Conservation (phyloP, 768 basidiomycete genomes). For the Tremella mesenterica region DNA sequence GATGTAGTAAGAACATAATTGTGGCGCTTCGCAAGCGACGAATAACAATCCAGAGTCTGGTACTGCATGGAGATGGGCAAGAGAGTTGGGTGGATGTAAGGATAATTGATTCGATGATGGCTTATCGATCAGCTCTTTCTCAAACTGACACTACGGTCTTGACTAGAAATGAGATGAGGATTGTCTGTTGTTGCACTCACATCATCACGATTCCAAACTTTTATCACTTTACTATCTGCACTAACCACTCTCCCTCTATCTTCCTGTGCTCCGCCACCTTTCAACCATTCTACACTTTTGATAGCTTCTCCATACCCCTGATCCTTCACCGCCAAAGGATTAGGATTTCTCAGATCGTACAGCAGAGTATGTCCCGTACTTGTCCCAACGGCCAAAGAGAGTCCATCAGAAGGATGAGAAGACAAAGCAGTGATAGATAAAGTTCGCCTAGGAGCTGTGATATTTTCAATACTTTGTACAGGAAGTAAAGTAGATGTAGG, state of each 20-base stretch:
- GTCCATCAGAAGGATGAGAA: conserved; percentile 68
- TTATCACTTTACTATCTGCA: conserved; percentile 93
- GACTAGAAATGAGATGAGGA: background rate
- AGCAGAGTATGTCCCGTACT: conserved; percentile 88
- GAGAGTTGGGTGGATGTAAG: conserved; percentile 77
- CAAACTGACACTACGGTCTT: no score
- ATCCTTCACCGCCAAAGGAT: conserved; percentile 80
- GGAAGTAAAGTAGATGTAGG: conserved; percentile 37
- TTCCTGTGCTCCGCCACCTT: conserved; percentile 62
- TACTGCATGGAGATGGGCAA: conserved; percentile 84
- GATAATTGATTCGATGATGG: conserved; percentile 80
- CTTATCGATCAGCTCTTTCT: conserved; percentile 45
- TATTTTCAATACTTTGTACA: conserved; percentile 14
- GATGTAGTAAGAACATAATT: conserved; percentile 87
- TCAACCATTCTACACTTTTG: conserved; percentile 77
- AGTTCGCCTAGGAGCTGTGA: conserved; percentile 5
- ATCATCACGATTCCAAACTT: conserved; percentile 83
- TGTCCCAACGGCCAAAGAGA: conserved; percentile 89
- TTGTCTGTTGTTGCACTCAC: conserved; percentile 41
- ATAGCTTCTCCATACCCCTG: conserved; percentile 93
- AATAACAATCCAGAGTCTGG: conserved; percentile 81
- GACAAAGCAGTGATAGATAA: conserved; percentile 75
- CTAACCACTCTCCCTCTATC: conserved; percentile 82
- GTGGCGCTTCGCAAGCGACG: conserved; percentile 92
- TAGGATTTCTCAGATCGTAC: conserved; percentile 81